Base-by-base conservation (phyloP, 169 alveolate species). In the Plasmodium adleri region DNA sequence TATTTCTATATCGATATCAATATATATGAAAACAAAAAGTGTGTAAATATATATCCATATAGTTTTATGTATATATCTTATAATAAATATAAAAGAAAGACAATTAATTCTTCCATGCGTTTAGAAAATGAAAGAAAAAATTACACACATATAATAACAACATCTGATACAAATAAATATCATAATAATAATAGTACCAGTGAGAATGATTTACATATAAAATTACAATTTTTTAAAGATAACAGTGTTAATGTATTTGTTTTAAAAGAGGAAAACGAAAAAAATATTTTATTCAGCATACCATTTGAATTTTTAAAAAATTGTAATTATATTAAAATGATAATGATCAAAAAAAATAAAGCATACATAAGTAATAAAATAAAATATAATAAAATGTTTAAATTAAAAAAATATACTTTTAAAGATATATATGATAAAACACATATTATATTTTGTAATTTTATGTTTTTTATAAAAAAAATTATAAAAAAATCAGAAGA, bases 241-340 rank as follows among this genome's bases (percentile, higher is more conserved):
- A 67, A 78, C 12, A 24, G 13, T 17, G 28, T 66, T 1, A 78
- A 78, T 24, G 47, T 76, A 17, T 64, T 59, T 15, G 26, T 78
- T 15, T 15, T 78, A 43, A 64, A 50, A 54, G 71, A 78, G 2
- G 52, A 63, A 7, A 56, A 56, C 1, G 45, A 32, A 5, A 32
- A 32, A 32, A 52, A 74, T 10, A 78, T 13, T 7, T 3, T 70
- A 13, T 78, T 56, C n/a, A 78, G 89, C 26, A 13, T 78, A 8
- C 89, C 89, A 1, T 78, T 64, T 52, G 54, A 78, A 24, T 63
- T 78, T 59, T 12, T 78, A 45, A 64, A 78, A 43, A 32, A 39
- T 15, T 78, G 89, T 10, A 71, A 78, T 49, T 78, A 45, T 47
- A 47, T 78, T n/a, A 75, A 78, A n/a, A 60, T 78, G 4, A 47